Percentiles rank a stretch among this genome's conserved stretches.
These are phyloP conservation scores for Echeveria elegans DNA, from an alignment of 164 flowering plant genomes.

Conservation along the genomic window DNA sequence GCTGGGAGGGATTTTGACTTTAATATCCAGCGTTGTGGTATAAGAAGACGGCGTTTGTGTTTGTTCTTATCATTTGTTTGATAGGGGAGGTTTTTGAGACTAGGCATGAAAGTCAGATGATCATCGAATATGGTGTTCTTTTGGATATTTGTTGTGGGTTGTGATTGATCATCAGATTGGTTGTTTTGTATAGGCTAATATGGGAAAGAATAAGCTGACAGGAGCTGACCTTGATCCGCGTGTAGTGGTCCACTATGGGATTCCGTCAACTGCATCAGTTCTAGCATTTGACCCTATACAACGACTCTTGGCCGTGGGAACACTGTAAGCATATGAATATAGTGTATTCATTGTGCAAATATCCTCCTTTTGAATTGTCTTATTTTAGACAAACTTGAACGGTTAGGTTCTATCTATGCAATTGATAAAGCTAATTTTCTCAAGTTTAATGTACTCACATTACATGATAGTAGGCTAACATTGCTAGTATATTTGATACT, in stretches of 20 bases:
- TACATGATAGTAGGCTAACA: not conserved
- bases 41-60: not conserved
- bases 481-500: not conserved
- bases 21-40: not conserved
- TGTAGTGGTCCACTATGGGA: slow-evolving; percentile 60
- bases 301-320: slow-evolving; percentile 72
- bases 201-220: slow-evolving; percentile 20
- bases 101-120: not conserved
- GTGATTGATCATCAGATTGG: not conserved
- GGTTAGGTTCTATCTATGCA: not conserved
- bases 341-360: not conserved
- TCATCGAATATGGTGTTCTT: not conserved
- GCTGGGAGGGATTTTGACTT: not conserved
- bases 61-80: not conserved
- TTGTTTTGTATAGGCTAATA: slow-evolving; percentile 15
- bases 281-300: slow-evolving; percentile 74
- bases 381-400: not conserved
- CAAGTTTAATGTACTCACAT: not conserved
- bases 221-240: slow-evolving; percentile 40
- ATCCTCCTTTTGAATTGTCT: not conserved
- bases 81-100: not conserved
- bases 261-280: slow-evolving; percentile 73
- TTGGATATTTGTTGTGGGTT: not conserved
- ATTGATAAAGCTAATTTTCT: not conserved
- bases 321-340: slow-evolving; percentile 44